Evolutionary conservation across 768 basidiomycete species (phyloP).

Genomic region (Russula lepida): DNA sequence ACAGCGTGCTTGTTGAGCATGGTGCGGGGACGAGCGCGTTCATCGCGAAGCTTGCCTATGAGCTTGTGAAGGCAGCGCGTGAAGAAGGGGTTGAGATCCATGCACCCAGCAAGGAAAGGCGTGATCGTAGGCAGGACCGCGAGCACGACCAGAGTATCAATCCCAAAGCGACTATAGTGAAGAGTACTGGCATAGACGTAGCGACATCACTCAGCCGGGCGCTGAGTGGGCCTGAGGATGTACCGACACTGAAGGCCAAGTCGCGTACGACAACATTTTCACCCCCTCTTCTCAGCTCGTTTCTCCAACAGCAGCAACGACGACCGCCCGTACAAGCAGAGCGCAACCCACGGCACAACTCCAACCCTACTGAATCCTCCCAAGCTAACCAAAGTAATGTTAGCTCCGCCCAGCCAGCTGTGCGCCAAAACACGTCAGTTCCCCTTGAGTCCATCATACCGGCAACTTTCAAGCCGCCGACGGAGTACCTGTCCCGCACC

Average conservation of each 20-base stretch:
- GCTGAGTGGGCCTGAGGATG: slow-evolving; percentile 13
- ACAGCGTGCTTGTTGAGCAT: slow-evolving; percentile 65
- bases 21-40: slow-evolving; percentile 54
- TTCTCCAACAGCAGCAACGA: slow-evolving; percentile 45
- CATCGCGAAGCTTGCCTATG: slow-evolving; percentile 56
- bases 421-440: slow-evolving; percentile 37
- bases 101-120: slow-evolving; percentile 43
- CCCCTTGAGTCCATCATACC: slow-evolving; percentile 81
- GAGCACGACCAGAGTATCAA: slow-evolving; percentile 6
- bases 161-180: slow-evolving; percentile 13
- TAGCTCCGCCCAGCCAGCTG: slow-evolving; percentile 22
- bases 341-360: slow-evolving; percentile 8
- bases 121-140: slow-evolving; percentile 23
- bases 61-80: slow-evolving; percentile 59
- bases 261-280: slow-evolving; percentile 38
- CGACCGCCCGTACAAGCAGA: slow-evolving; percentile 30
- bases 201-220: slow-evolving; percentile 29
- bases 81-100: slow-evolving; percentile 48
- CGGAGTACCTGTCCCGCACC: slow-evolving; percentile 68
- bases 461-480: slow-evolving; percentile 69
- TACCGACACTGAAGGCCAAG: slow-evolving; percentile 6
- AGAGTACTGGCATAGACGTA: slow-evolving; percentile 35
- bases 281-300: slow-evolving; percentile 53
- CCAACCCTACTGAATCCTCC: slow-evolving; percentile 2
- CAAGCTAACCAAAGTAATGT: slow-evolving; percentile 10